A percentile compares a stretch with the other conserved stretches of the same genome.
These are phyloP conservation scores for Ceratobasidium sp. DNA, from an alignment of 1,284 basidiomycete species.

Conservation along the genomic window DNA sequence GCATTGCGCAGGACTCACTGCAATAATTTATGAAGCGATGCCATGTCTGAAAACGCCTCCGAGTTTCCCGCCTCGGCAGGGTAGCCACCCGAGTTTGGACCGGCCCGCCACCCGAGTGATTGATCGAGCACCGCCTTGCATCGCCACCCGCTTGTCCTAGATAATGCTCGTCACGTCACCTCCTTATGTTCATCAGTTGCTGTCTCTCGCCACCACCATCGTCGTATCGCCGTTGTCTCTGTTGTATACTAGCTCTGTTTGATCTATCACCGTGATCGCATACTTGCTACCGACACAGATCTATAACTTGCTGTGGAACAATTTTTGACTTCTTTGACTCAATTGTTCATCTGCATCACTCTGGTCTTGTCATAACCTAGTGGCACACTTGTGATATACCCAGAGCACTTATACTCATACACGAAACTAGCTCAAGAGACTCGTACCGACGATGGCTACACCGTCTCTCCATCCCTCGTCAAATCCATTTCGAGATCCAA, in stretches of 20 bases:
- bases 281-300: not conserved
- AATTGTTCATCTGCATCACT: not conserved
- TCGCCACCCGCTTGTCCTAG: not conserved
- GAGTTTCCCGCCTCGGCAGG: not conserved
- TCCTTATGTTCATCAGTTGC: not conserved
- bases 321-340: not conserved
- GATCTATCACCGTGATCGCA: not conserved
- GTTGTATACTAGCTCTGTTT: not conserved
- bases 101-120: not conserved
- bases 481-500: slow-evolving; percentile 44
- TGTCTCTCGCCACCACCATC: not conserved
- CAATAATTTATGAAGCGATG: too few species aligned
- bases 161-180: slow-evolving; percentile 1
- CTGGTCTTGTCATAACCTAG: not conserved
- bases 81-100: not conserved
- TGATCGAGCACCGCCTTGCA: slow-evolving; percentile 6
- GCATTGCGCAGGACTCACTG: too few species aligned
- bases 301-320: not conserved
- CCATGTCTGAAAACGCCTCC: too few species aligned
- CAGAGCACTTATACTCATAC: too few species aligned
- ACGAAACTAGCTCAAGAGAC: not conserved
- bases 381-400: not conserved
- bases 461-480: slow-evolving; percentile 34
- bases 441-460: slow-evolving; percentile 2
- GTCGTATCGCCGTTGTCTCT: not conserved